phyloP scores from a whole-genome alignment of 2,329 filamentous ascomycete genomes.

The Sporothrix schenckii region DNA sequence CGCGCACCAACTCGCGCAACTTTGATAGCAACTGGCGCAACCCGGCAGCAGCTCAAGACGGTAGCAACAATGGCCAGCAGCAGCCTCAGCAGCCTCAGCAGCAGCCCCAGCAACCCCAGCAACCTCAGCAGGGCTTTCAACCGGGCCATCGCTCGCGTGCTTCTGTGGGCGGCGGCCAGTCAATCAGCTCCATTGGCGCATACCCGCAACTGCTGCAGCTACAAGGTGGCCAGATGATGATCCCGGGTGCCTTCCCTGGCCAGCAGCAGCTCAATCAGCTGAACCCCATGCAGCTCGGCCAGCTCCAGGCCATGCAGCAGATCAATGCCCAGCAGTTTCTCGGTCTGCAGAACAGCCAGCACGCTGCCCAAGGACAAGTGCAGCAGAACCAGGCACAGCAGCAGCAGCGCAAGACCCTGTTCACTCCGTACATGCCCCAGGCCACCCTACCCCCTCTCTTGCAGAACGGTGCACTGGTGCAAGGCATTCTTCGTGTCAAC shows the following conservation, averaged over 20 bases:
- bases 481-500: conserved; percentile 95
- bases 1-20: conserved; percentile 82
- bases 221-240: conserved; percentile 76
- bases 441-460: conserved; percentile 89
- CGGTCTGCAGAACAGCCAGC: conserved; percentile 69
- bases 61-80: conserved; percentile 47
- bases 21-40: conserved; percentile 99
- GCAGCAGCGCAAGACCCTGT: conserved; percentile 95
- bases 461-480: conserved; percentile 89
- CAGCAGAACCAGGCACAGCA: conserved; percentile 67
- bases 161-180: conserved; percentile 77
- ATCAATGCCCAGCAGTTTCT: conserved; percentile 73
- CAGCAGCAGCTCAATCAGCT: conserved; percentile 83
- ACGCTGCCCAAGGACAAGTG: conserved; percentile 66
- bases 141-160: conserved; percentile 85
- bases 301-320: conserved; percentile 80
- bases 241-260: conserved; percentile 79
- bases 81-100: conserved; percentile 50
- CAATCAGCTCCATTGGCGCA: conserved; percentile 77
- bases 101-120: conserved; percentile 52
- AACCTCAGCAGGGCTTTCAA: conserved; percentile 67
- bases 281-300: conserved; percentile 83
- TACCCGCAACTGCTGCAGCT: conserved; percentile 83
- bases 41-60: conserved; percentile 64
- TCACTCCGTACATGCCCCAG: conserved; percentile 96